Percentiles rank a stretch among this genome's conserved stretches.
Evolutionary conservation across 78 protist genomes (phyloP).

Genomic region (Dictyostelium firmibasis): DNA sequence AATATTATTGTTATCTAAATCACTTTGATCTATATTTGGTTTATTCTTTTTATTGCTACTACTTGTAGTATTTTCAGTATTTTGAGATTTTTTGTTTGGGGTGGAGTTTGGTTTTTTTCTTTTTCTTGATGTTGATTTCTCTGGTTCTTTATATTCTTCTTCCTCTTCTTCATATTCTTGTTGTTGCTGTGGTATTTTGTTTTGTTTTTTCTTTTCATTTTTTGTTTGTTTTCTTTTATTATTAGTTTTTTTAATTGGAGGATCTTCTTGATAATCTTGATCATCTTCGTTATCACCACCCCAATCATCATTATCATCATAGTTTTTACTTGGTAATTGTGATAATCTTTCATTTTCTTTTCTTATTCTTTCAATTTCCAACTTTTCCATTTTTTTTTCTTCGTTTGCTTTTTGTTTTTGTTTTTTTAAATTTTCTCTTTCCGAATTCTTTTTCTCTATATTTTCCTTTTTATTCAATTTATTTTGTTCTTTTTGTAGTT

Average conservation of each 20-base stretch:
- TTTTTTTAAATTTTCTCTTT: background rate
- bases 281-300: background rate
- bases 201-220: background rate
- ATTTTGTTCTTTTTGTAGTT: background rate
- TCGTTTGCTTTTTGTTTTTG: background rate
- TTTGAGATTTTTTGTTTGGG: background rate
- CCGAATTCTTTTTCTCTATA: background rate
- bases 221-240: background rate
- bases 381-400: background rate
- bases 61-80: background rate
- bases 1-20: background rate
- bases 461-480: background rate
- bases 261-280: background rate
- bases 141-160: background rate
- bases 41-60: background rate
- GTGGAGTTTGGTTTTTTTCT: background rate
- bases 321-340: background rate
- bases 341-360: background rate
- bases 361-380: background rate
- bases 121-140: background rate
- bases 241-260: background rate
- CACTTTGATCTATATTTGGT: background rate
- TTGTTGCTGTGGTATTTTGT: background rate
- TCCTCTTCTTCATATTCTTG: background rate
- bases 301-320: too few relatives aligned